A percentile compares a stretch with the other conserved stretches of the same genome.
These are phyloP conservation scores for Colletotrichum gigasporum DNA, from an alignment of 2,329 filamentous ascomycete genomes.

Conservation along the genomic window DNA sequence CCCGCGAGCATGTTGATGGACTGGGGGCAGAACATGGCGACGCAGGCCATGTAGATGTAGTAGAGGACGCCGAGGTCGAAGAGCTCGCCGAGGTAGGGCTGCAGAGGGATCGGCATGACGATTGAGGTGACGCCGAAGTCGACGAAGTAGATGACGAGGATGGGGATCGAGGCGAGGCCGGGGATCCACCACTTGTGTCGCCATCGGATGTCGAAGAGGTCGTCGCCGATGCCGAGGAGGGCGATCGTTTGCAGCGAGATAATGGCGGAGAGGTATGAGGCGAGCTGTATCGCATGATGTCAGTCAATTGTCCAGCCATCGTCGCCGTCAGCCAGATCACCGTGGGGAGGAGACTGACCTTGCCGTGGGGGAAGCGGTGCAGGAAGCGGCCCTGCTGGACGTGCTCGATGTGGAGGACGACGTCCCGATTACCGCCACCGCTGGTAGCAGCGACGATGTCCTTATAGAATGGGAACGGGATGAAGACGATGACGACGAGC, in stretches of 20 bases:
- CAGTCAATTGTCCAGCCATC: neutral
- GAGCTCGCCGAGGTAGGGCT: slow-evolving; percentile 84
- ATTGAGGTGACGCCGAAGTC: slow-evolving; percentile 98
- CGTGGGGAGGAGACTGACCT: slow-evolving; percentile 66
- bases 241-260: slow-evolving; percentile 91
- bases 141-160: slow-evolving; percentile 97
- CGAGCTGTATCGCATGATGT: slow-evolving; percentile 66
- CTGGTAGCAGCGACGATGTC: slow-evolving; percentile 96
- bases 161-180: slow-evolving; percentile 89
- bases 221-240: slow-evolving; percentile 92
- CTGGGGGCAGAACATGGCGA: slow-evolving; percentile 98
- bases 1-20: slow-evolving; percentile 99
- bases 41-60: slow-evolving; percentile 95
- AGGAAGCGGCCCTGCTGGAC: slow-evolving; percentile 86
- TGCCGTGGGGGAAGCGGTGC: slow-evolving; percentile 93
- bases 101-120: slow-evolving; percentile 86
- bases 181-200: slow-evolving; percentile 99
- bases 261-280: slow-evolving; percentile 93
- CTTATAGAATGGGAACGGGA: slow-evolving; percentile 98
- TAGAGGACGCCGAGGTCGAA: slow-evolving; percentile 86
- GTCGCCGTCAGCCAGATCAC: too few relatives aligned
- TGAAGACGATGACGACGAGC: slow-evolving; percentile 87
- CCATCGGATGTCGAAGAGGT: slow-evolving; percentile 98
- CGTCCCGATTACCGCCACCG: slow-evolving; percentile 90
- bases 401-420: slow-evolving; percentile 77